Base-by-base conservation (phyloP, 169 alveolate species). In the Plasmodium cynomolgi region DNA sequence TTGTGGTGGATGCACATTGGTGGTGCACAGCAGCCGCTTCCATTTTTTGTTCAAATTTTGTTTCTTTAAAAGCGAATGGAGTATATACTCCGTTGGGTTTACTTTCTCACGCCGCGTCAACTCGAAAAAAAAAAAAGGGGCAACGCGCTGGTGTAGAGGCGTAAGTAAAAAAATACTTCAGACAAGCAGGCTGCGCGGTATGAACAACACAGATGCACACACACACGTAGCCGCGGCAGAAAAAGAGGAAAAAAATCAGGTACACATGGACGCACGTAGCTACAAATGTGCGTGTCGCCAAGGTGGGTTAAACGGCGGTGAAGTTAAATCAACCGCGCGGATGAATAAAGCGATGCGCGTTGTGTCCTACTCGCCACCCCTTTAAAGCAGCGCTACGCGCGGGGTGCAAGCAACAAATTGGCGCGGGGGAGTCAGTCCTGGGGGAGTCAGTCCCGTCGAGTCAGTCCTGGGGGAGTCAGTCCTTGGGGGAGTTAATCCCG, bases 101-200 rank as follows among this genome's bases (percentile, higher is more conserved):
- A 93, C 94, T 17, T 17, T 93, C 96, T 29, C 72, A 93, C 20
- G 90, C 92, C 81, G 96, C 97, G 62, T 95, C 91, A 56, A 93
- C 90, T 75, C 68, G 95, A 77, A 58, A 41, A 34, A 26, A 93
- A 97, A 97, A 75, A 62, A 62, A 58, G 29, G 29, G 29, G 29
- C 20, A 6, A 58, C 20, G 29, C 33, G 73, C 73, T 58, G 94
- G 94, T 96, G 97, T 97, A 0, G 95, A 91, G 83, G 88, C 3
- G 73, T 58, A 58, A n/a, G 1, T 58, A 58, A 20, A 58, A 58
- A 58, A 17, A 58, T 23, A 58, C 29, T 58, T 58, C 73, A 20
- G 29, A 58, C 33, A 62, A n/a, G 15, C 33, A 0, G 75, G 15
- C 26, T n/a, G 9, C 1, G 15, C 29, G 0, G 23, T 0, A 58